phyloP scores from a whole-genome alignment of 2,329 filamentous ascomycete species.

The Xylariaceae sp. region DNA sequence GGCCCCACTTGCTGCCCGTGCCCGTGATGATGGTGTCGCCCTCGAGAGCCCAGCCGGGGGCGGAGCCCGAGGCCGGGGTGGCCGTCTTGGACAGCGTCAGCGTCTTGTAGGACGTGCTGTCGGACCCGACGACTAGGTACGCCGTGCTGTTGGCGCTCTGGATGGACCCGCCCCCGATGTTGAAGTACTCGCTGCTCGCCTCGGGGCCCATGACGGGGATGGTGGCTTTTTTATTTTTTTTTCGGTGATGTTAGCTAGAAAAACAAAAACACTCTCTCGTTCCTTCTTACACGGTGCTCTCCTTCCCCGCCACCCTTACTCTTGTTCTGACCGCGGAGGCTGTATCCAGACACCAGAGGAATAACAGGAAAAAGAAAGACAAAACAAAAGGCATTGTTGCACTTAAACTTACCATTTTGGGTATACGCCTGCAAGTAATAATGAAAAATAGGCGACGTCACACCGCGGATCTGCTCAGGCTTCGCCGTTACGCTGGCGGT shows the following conservation, averaged over 20 bases:
- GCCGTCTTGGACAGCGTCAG: slow-evolving; percentile 37
- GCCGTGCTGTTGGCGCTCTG: slow-evolving; percentile 42
- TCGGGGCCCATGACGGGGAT: slow-evolving; percentile 49
- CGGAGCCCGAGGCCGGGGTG: no score
- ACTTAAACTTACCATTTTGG: slow-evolving; percentile 36
- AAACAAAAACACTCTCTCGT: no score
- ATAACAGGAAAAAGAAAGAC: slow-evolving; percentile 2
- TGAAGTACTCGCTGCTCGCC: slow-evolving; percentile 42
- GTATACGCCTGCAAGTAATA: slow-evolving; percentile 45
- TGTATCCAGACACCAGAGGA: no score
- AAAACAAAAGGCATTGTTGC: slow-evolving; percentile 1
- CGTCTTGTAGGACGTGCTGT: slow-evolving; percentile 47
- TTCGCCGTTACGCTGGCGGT: slow-evolving; percentile 31
- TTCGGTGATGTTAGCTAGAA: no score
- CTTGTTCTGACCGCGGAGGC: no score
- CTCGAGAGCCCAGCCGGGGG: slow-evolving; percentile 47
- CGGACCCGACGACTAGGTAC: slow-evolving; percentile 44
- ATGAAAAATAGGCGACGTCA: slow-evolving; percentile 46
- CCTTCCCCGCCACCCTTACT: no score
- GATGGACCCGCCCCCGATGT: slow-evolving; percentile 41
- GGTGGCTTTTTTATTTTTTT: slow-evolving; percentile 26
- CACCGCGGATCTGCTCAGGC: slow-evolving; percentile 45
- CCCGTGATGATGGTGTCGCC: slow-evolving; percentile 29
- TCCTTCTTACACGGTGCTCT: no score
- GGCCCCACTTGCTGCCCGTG: slow-evolving; percentile 22